These are phyloP conservation scores for Diplosphaera chodatii DNA, from an alignment of 139 green algal genomes.

Conservation along the genomic window DNA sequence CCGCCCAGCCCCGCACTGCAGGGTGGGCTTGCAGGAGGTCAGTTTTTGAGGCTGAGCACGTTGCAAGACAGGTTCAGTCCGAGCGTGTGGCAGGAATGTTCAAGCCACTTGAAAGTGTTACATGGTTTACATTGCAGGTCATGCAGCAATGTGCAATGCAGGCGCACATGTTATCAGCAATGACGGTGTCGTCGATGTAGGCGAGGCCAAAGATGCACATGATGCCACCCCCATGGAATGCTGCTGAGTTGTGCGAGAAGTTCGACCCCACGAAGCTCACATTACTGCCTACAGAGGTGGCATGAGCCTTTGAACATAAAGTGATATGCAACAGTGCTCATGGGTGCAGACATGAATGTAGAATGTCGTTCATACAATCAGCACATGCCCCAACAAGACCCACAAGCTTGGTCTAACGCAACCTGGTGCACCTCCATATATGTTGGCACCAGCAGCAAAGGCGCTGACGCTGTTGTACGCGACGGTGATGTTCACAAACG, in stretches of 20 bases:
- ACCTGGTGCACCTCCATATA: neutral
- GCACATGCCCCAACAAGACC: no score
- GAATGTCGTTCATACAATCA: no score
- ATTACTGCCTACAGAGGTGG: neutral
- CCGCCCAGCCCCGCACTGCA: neutral
- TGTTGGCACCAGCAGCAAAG: neutral
- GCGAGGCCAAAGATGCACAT: neutral
- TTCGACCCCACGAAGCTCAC: neutral
- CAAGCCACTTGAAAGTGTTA: no score
- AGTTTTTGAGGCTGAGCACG: no score
- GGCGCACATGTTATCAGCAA: neutral
- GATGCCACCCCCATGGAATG: neutral
- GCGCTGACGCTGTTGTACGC: neutral
- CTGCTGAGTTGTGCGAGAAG: neutral
- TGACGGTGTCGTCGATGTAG: neutral
- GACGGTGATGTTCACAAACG: neutral
- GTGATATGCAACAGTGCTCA: no score
- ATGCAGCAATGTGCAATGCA: no score
- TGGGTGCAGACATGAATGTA: no score
- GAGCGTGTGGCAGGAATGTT: no score
- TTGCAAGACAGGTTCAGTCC: no score
- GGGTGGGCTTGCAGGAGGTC: neutral
- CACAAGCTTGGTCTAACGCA: neutral
- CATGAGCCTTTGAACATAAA: no score
- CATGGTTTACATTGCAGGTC: no score